Evolutionary conservation across 1,139 yeast species (phyloP), one percentile per base, ranked within the genome.

Genomic region (Petasospora fabianii): DNA sequence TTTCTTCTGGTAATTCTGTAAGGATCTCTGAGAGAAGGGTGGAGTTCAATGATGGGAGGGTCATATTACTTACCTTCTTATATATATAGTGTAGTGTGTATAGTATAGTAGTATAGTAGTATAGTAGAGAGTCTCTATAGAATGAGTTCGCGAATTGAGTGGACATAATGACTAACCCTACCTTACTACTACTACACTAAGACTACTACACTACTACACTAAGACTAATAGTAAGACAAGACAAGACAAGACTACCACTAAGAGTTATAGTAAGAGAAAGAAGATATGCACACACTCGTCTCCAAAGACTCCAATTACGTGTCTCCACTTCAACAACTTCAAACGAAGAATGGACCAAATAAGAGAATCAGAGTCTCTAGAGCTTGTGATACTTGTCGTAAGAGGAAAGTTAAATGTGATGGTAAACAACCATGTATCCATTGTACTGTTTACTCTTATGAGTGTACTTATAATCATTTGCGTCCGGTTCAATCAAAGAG

Each of bases 401-500:
- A 83, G 64, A 84, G 87, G 61, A 88, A 88, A 60, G 95, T 90
- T 49, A 87, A 86, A 58, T 88, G 97, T 63, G 96, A 88, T 49
- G 96, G 96, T 14, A 84, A 84, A 55, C 87, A 84, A 56, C 96
- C 96, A 1, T 88, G 96, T 64, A 84, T 87, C 33, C 96, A 87
- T 58, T 88, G 96, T 58, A 84, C 96, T 0, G 96, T 87, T 2
- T 88, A 87, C 61, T 80, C 87, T 9, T 85, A 83, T 60, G 73
- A 72, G 43, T 84, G 94, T 58, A 73, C 88, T 0, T 40, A 40
- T 21, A 40, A 40, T 34, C 32, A 33, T 16, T 32, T 22, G 14
- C 34, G 26, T 17, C 24, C 27, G 12, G 24, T 14, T 14, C 15
- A 20, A 3, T 18, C 14, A 24, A 27, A 13, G 34, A 38, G 34